phyloP scores from a whole-genome alignment of 139 green algal genomes.

The Chlamydomonas sphaeroides region DNA sequence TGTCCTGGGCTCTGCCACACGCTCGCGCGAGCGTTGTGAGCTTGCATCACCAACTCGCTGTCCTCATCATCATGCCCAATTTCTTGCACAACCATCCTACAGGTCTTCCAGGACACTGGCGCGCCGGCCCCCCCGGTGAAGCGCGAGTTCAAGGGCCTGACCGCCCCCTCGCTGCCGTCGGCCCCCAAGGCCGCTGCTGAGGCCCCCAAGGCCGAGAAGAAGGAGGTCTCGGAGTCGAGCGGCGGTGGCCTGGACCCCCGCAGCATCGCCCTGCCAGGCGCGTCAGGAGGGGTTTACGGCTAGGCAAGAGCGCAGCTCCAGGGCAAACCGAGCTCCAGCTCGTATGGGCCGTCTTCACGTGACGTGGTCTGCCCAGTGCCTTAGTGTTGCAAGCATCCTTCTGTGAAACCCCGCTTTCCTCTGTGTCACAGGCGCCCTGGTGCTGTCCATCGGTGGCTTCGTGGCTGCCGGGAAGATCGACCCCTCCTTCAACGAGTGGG shows the following conservation, averaged over 20 bases:
- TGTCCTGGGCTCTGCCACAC: no score
- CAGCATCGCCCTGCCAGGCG: constrained; percentile 31
- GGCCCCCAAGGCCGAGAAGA: constrained; percentile 32
- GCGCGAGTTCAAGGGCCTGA: constrained; percentile 37
- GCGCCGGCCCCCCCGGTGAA: constrained; percentile 1
- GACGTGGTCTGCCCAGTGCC: not conserved
- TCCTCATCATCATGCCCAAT: no score
- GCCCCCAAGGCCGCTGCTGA: not conserved
- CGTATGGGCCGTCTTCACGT: no score
- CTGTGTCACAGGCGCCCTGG: constrained; percentile 38
- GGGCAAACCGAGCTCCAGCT: no score
- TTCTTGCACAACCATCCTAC: not conserved
- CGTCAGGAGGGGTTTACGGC: not conserved
- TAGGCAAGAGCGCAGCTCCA: no score
- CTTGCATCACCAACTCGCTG: no score
- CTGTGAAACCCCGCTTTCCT: no score
- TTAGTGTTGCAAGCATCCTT: no score
- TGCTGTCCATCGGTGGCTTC: constrained; percentile 33
- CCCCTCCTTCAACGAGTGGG: constrained; percentile 23
- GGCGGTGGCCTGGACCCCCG: constrained; percentile 28
- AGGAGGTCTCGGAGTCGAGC: not conserved
- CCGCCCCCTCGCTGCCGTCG: not conserved
- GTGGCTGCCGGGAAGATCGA: constrained; percentile 34
- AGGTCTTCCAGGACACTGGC: constrained; percentile 34
- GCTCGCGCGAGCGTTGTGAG: no score